Base-by-base conservation (phyloP, 2,329 filamentous ascomycete species). In the Eutypa lata region DNA sequence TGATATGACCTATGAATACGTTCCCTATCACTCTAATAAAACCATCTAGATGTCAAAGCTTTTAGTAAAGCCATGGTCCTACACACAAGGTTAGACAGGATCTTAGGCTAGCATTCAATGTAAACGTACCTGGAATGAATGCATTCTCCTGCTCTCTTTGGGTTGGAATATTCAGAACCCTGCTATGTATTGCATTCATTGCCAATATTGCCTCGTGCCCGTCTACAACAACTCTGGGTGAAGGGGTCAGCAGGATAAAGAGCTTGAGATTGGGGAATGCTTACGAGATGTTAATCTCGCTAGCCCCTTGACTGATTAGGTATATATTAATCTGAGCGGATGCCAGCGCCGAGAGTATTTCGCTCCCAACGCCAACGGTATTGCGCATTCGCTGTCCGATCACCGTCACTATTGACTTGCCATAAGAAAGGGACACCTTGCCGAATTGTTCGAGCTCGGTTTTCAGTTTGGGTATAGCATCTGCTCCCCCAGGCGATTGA, bases 301-400 rank as follows among this genome's bases (percentile, higher is more conserved):
- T 67, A 28, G 64, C 64, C 8, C 64, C 64, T 49, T 67, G 64
- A 40, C 64, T 67, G 46, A 64, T 63, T 38, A 67, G 53, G 51
- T 66, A 57, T 18, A 66, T 63, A 42, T 63, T 64, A 45, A 67
- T 63, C 49, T 64, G 59, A 1, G 60, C 57, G 24, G 60, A 56
- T 3, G 64, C 64, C 28, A 67, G 44, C 11, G 64, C 62, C 3
- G 63, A 59, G 10, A 67, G 49, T 13, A 62, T 65, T 40, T 67
- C 64, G 42, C 64, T 65, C 26, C 62, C 62, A 18, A 67, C 61
- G 31, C 64, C 64, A 14, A 63, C 61, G 53, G 65, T 63, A 33
- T 64, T 67, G 42, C 63, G 56, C 64, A 67, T 67, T 46, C 62
- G 66, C 33, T 67, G 63, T 18, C 64, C 64, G 28, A 67, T 59